Base-by-base conservation (phyloP, 1,284 basidiomycete genomes). In the Chiua sp. region DNA sequence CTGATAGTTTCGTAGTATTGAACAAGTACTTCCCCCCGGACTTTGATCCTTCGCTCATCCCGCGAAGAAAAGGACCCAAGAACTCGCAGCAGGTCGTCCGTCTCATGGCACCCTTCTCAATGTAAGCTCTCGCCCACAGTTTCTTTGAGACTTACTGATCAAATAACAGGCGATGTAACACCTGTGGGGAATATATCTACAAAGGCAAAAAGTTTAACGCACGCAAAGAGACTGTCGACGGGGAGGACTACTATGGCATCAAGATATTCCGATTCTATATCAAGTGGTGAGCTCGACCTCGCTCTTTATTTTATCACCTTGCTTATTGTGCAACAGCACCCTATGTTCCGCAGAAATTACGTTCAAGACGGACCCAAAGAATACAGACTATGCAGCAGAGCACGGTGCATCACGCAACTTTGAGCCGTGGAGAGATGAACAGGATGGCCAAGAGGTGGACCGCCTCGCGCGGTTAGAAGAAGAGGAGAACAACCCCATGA, bases 131-230 rank as follows among this genome's bases (percentile, higher is more conserved):
- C 47, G 26, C 12, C 39, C 23, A n/a, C n/a, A n/a, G n/a, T n/a
- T 4, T 18, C 8, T 42, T 35, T 47, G 15, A 48, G 23, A 16
- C 46, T 20, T 3, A 22, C 59, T 62, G 10, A 66, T 55, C 57
- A n/a, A 23, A 20, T 49, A 46, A 23, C 53, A 92, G 90, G 91
- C 87, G 93, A 70, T 96, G 94, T 72, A 94, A 92, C 71, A 92
- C 93, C 15, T 99, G 97, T 70, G 97, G 96, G 59, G 98, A 99
- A 77, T 99, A 98, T 75, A 93, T 98, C 62, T 96, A 96, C 82
- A 91, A 98, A 75, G 98, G 97, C 50, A 98, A 98, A 80, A 99
- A 99, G 78, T 99, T 99, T 82, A 99, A 99, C 69, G 98, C 98
- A 3, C 86, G 97, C 54, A 99, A 99, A 75, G 98, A 99, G 81